Evolutionary conservation across 345 rosid species (phyloP).

Genomic region (Aegle marmelos): DNA sequence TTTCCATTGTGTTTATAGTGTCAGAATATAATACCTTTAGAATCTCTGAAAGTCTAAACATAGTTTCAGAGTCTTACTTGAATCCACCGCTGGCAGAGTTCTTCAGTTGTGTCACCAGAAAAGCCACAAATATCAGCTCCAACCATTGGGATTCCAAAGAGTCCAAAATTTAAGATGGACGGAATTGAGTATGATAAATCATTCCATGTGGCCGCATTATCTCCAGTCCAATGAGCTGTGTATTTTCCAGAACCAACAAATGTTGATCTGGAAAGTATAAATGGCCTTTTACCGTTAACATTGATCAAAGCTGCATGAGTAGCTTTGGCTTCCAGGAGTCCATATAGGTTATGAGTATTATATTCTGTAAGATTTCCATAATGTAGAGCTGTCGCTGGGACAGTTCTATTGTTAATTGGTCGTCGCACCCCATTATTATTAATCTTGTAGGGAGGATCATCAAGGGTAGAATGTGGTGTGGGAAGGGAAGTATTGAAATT

Average conservation of each 20-base stretch:
- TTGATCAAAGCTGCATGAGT: neutral
- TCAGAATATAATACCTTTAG: neutral
- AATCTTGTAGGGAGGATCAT: slow-evolving; percentile 45
- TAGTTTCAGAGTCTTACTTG: neutral
- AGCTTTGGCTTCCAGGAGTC: slow-evolving; percentile 15
- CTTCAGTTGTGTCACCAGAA: neutral
- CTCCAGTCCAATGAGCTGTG: slow-evolving; percentile 10
- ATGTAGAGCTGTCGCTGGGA: neutral
- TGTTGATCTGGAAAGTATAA: slow-evolving; percentile 1
- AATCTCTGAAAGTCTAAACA: neutral
- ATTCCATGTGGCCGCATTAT: slow-evolving; percentile 5
- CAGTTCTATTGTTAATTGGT: neutral
- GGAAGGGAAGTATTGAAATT: slow-evolving; percentile 35
- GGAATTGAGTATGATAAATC: slow-evolving; percentile 4
- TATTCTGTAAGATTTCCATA: slow-evolving; percentile 25
- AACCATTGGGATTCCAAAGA: slow-evolving; percentile 47
- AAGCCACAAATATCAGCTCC: slow-evolving; percentile 9
- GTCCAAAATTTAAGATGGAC: neutral
- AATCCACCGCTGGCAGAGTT: slow-evolving; percentile 8
- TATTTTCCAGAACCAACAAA: slow-evolving; percentile 44
- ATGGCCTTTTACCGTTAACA: neutral
- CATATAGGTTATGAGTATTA: slow-evolving; percentile 44
- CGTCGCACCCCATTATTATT: slow-evolving; percentile 18
- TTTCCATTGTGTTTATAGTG: neutral
- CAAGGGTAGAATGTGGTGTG: slow-evolving; percentile 27